These are phyloP conservation scores for Dioscorea zingiberensis DNA, from an alignment of 106 monocot genomes.

Conservation along the genomic window DNA sequence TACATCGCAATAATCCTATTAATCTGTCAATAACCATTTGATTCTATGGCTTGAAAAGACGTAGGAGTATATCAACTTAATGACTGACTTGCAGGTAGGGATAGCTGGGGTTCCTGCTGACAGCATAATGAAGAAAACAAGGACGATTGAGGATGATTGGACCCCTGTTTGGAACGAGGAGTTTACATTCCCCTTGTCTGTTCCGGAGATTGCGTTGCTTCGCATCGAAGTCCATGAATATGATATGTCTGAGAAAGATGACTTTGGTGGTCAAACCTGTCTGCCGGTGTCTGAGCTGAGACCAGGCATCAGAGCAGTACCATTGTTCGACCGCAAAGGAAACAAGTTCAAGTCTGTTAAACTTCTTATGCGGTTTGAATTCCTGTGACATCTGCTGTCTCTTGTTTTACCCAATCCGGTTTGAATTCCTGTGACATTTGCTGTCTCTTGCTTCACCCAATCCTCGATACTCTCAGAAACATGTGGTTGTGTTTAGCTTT, in stretches of 20 bases:
- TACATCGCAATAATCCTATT: too few species aligned
- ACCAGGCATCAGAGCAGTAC: conserved; percentile 26
- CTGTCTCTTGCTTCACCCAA: not conserved
- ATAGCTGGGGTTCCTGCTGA: conserved; percentile 33
- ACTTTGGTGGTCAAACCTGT: conserved; percentile 38
- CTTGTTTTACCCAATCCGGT: too few species aligned
- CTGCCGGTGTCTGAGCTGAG: conserved; percentile 25
- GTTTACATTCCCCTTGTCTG: conserved; percentile 24
- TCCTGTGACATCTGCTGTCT: too few species aligned
- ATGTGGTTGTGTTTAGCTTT: not conserved
- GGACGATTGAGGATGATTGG: conserved; percentile 27
- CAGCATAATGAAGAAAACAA: conserved; percentile 26
- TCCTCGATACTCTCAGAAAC: not conserved
- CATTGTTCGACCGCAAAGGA: conserved; percentile 30
- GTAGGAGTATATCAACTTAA: too few species aligned
- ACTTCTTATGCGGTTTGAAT: conserved; percentile 28
- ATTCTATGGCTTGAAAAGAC: too few species aligned
- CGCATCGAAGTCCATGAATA: conserved; percentile 35
- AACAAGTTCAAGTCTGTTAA: conserved; percentile 12
- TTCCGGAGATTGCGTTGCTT: conserved; percentile 35
- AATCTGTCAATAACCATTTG: too few species aligned
- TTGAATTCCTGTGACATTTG: conserved; percentile 6
- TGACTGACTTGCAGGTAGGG: conserved; percentile 22
- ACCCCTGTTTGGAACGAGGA: conserved; percentile 32
- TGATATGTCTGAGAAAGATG: conserved; percentile 34